Percentiles rank a stretch among this genome's conserved stretches.
These are phyloP conservation scores for Metarhizium robertsii DNA, from an alignment of 2,329 filamentous ascomycete species.

Conservation along the genomic window DNA sequence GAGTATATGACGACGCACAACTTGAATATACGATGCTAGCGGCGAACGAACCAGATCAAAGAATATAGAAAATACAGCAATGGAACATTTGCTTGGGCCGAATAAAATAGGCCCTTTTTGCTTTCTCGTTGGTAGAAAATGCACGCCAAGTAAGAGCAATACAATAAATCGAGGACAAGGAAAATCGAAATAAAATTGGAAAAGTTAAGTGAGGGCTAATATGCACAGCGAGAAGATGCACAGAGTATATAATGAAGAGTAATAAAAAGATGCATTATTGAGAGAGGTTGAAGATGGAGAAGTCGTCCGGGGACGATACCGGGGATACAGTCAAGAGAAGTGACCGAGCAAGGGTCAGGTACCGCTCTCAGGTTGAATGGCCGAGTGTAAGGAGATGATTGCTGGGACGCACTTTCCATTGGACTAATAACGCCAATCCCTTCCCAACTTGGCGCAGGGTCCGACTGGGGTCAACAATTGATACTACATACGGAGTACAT, in stretches of 20 bases:
- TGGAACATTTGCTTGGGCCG: background rate
- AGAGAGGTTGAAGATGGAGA: background rate
- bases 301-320: background rate
- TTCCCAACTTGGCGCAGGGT: background rate
- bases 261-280: background rate
- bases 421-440: background rate
- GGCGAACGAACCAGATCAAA: background rate
- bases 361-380: background rate
- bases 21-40: background rate
- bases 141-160: background rate
- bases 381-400: background rate
- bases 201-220: background rate
- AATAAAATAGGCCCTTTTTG: background rate
- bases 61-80: background rate
- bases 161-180: background rate
- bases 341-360: background rate
- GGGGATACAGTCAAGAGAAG: background rate
- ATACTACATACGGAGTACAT: no score
- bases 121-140: background rate
- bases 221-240: background rate
- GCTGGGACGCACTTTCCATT: background rate
- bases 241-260: background rate
- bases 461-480: no score
- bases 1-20: background rate
- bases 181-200: background rate